Percentiles rank a stretch among this genome's conserved stretches.
Conservation (phyloP, 345 rosid genomes). For the Cardiospermum halicacabum region DNA sequence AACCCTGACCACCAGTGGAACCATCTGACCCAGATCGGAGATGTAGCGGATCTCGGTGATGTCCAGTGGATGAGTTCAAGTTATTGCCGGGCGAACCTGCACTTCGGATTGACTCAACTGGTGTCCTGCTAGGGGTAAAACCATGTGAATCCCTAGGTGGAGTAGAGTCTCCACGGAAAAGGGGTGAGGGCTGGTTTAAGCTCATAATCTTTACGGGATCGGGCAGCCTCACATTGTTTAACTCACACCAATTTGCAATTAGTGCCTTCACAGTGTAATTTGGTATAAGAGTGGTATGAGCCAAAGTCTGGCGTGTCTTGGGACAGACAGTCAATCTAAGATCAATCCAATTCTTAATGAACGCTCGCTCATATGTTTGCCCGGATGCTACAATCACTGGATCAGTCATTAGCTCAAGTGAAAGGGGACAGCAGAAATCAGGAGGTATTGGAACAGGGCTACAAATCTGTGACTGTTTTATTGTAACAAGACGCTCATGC, state of each 20-base stretch:
- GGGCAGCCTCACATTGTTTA: constrained; percentile 77
- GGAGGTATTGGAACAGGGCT: constrained; percentile 84
- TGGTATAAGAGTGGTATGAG: constrained; percentile 80
- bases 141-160: constrained; percentile 26
- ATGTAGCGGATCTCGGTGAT: constrained; percentile 51
- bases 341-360: constrained; percentile 89
- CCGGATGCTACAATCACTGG: constrained; percentile 96
- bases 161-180: constrained; percentile 47
- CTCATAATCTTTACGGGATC: constrained; percentile 57
- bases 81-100: constrained; percentile 42
- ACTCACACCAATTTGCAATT: constrained; percentile 91
- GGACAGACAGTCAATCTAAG: constrained; percentile 94
- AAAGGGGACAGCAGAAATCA: constrained; percentile 96
- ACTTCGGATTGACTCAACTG: constrained; percentile 44
- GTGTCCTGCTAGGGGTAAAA: constrained; percentile 30
- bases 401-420: constrained; percentile 95
- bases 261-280: constrained; percentile 95
- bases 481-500: constrained; percentile 70
- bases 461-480: constrained; percentile 67
- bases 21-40: constrained; percentile 52
- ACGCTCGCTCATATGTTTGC: constrained; percentile 87
- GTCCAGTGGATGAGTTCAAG: constrained; percentile 32
- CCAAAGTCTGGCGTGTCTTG: constrained; percentile 78
- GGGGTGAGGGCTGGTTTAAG: constrained; percentile 54
- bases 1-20: constrained; percentile 40